Evolutionary conservation across 768 basidiomycete genomes (phyloP).

Genomic region (Lenzites betulinus): DNA sequence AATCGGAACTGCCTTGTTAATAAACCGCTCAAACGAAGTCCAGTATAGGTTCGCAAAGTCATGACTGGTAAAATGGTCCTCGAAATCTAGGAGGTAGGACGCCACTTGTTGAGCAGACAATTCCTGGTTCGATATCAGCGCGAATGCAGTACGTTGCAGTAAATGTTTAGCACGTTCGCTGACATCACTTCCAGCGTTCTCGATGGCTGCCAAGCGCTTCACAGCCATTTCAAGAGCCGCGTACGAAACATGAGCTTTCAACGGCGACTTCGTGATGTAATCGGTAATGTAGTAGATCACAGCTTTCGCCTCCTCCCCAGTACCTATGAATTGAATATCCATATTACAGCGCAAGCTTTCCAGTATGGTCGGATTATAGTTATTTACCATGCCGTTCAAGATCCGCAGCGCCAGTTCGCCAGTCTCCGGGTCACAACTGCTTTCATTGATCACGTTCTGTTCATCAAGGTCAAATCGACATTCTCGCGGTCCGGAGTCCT

Average conservation of each 20-base stretch:
- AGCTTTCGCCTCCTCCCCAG: constrained; percentile 44
- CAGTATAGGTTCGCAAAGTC: constrained; percentile 38
- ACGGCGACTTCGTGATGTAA: constrained; percentile 47
- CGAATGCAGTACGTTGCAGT: constrained; percentile 40
- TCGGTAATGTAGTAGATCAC: constrained; percentile 49
- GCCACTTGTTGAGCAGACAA: constrained; percentile 41
- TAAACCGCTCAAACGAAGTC: constrained; percentile 33
- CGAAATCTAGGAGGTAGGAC: constrained; percentile 37
- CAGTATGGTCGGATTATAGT: constrained; percentile 44
- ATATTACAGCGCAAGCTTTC: constrained; percentile 42
- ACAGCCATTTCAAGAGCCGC: constrained; percentile 35
- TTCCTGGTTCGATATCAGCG: constrained; percentile 42
- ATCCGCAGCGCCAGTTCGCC: constrained; percentile 36
- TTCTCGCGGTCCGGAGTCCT: constrained; percentile 22
- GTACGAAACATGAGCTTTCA: constrained; percentile 45
- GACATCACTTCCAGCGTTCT: background rate
- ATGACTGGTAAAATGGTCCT: constrained; percentile 43
- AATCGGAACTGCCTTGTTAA: constrained; percentile 22
- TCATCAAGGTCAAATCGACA: constrained; percentile 31
- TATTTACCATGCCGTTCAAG: constrained; percentile 44
- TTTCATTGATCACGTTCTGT: background rate
- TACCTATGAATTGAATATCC: too few species aligned
- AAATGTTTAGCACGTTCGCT: constrained; percentile 32
- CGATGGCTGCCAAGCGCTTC: too few species aligned
- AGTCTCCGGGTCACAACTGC: constrained; percentile 6